Conservation (phyloP, 1,139 yeast genomes). For the Yamadazyma blattariae region DNA sequence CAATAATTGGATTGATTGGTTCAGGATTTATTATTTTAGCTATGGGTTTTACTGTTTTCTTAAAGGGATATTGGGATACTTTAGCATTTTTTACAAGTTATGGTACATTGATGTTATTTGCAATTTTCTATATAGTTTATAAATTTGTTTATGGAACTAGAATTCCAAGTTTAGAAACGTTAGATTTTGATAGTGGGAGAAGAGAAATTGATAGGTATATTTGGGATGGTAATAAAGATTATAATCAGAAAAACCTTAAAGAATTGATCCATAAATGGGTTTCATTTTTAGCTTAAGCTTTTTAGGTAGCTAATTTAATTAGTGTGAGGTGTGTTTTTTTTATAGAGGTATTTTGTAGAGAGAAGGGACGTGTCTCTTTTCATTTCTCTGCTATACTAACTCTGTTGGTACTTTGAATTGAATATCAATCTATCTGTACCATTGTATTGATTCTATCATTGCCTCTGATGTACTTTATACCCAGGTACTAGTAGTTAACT, state of each 20-base stretch:
- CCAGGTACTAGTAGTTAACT: too few relatives aligned
- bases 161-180: conserved; percentile 57
- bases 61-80: conserved; percentile 60
- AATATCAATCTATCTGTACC: too few relatives aligned
- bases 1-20: conserved; percentile 63
- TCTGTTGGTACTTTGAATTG: too few relatives aligned
- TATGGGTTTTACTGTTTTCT: conserved; percentile 70
- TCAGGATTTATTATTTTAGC: conserved; percentile 54
- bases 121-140: conserved; percentile 53
- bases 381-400: not conserved
- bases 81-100: conserved; percentile 66
- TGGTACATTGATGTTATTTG: conserved; percentile 58
- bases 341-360: conserved; percentile 1
- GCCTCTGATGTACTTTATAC: too few relatives aligned
- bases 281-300: conserved; percentile 30
- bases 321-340: too few relatives aligned
- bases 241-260: conserved; percentile 32
- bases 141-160: conserved; percentile 54
- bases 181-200: conserved; percentile 78
- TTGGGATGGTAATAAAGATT: conserved; percentile 64
- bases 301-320: not conserved
- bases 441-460: too few relatives aligned
- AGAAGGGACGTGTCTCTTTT: not conserved
- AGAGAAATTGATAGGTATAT: conserved; percentile 68
- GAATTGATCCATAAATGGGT: conserved; percentile 35